A percentile compares a stretch with the other conserved stretches of the same genome.
phyloP scores from a whole-genome alignment of 345 rosid genomes.

The Euclidium syriacum region DNA sequence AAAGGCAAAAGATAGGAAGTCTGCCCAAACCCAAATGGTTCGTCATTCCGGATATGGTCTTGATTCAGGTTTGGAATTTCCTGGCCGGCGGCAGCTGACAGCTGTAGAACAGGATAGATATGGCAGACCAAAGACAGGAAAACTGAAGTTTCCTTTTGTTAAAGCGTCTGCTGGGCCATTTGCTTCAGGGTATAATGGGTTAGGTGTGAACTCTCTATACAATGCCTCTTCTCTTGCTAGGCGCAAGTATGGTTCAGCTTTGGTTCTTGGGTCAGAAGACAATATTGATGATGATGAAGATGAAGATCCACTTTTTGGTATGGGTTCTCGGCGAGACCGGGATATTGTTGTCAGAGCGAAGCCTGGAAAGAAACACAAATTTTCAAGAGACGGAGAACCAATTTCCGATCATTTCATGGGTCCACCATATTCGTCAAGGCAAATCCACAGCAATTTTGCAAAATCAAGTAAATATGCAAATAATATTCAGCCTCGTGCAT shows the following conservation, averaged over 20 bases:
- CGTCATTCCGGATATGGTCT: conserved; percentile 37
- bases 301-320: conserved; percentile 63
- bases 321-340: conserved; percentile 44
- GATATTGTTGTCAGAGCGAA: conserved; percentile 35
- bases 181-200: conserved; percentile 41
- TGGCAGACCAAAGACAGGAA: conserved; percentile 56
- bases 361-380: conserved; percentile 50
- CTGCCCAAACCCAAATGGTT: conserved; percentile 34
- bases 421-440: conserved; percentile 53
- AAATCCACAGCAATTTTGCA: conserved; percentile 29
- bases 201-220: conserved; percentile 46
- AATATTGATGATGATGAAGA: conserved; percentile 40
- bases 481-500: conserved; percentile 36
- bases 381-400: conserved; percentile 40
- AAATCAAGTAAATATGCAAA: conserved; percentile 45
- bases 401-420: conserved; percentile 43
- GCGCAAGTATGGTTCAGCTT: conserved; percentile 45
- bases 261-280: conserved; percentile 43
- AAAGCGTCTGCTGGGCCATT: conserved; percentile 35
- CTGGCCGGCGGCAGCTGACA: conserved; percentile 35
- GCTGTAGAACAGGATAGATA: conserved; percentile 40
- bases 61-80: conserved; percentile 45
- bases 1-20: conserved; percentile 53
- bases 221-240: conserved; percentile 40
- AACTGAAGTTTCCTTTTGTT: conserved; percentile 37